Evolutionary conservation across 768 basidiomycete species (phyloP), one percentile per base, ranked within the genome.

Genomic region (Trichaptum fuscoviolaceum): DNA sequence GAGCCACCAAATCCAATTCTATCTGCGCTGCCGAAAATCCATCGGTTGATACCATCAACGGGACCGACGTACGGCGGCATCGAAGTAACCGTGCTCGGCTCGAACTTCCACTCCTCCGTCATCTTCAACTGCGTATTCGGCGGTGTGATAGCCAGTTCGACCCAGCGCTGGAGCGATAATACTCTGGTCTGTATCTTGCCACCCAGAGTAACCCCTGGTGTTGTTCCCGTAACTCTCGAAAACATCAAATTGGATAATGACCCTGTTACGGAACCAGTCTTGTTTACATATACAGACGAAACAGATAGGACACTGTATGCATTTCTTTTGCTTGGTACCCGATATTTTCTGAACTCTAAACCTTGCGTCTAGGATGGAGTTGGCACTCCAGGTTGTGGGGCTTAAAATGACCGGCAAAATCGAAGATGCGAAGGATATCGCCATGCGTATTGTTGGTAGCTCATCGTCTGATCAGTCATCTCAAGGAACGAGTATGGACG

Each of bases 331-430:
- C 65, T 70, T 60, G 0, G 62, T 26, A 7, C 65, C 64, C 59
- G 59, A 5, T 18, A 25, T 34, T 61, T 61, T 61, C 59, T 9
- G 25, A 25, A 34, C 24, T 15, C 30, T 61, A 25, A n/a, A 25
- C 23, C 3, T 18, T 34, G 24, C 15, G 3, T 71, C 30, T 71
- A 96, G 93, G 70, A 96, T 98, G 93, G 96, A 96, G 75, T 85
- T 97, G 64, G 95, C 95, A 63, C 81, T 98, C 3, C 95, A 96
- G 73, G 94, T 96, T 17, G 95, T 98, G 20, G 96, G 96, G 0
- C 80, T 97, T 69, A 95, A 96, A 80, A 96, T 97, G 93, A 96
- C 95, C 0, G 95, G 95, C 62, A 92, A 95, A 73, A 88, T 96
- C 30, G 94, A 96, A 71, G 93, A 95, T 64, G 95, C 95, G 1